Conservation (phyloP, 305 asterid species). For the Petunia hybrid region DNA sequence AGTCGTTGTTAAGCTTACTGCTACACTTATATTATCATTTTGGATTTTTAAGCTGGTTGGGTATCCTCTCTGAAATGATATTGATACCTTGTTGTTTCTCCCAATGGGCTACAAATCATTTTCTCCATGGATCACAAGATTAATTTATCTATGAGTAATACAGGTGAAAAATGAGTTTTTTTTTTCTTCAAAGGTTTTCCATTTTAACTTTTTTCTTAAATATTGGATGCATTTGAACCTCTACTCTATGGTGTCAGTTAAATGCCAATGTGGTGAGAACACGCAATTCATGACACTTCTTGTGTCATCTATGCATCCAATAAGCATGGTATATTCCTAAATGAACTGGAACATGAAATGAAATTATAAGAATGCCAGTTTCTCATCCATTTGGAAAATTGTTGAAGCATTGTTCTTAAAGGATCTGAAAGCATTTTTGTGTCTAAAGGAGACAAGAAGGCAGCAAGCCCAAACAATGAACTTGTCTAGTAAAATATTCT, state of each 20-base stretch:
- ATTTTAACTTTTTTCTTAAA: neutral
- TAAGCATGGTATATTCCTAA: conserved; percentile 7
- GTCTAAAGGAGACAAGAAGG: conserved; percentile 10
- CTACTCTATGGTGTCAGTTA: neutral
- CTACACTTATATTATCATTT: neutral
- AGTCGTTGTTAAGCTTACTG: neutral
- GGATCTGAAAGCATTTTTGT: neutral
- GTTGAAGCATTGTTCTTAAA: conserved; percentile 21
- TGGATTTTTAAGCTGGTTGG: conserved; percentile 2
- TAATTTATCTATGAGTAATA: neutral
- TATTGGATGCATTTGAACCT: neutral
- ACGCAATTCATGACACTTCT: neutral
- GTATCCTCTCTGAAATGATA: conserved; percentile 23
- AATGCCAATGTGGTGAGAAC: neutral
- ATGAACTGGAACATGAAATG: conserved; percentile 25
- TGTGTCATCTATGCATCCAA: neutral
- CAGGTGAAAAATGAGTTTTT: neutral
- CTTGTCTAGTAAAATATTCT: neutral
- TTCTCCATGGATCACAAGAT: neutral
- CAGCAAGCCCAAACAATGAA: neutral
- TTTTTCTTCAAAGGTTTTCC: neutral
- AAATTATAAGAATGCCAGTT: neutral
- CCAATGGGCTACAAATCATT: neutral
- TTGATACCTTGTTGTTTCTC: neutral
- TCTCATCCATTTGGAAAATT: neutral